Evolutionary conservation across 78 protist species (phyloP), one percentile per base, ranked within the genome.

Genomic region (Dictyostelium firmibasis): DNA sequence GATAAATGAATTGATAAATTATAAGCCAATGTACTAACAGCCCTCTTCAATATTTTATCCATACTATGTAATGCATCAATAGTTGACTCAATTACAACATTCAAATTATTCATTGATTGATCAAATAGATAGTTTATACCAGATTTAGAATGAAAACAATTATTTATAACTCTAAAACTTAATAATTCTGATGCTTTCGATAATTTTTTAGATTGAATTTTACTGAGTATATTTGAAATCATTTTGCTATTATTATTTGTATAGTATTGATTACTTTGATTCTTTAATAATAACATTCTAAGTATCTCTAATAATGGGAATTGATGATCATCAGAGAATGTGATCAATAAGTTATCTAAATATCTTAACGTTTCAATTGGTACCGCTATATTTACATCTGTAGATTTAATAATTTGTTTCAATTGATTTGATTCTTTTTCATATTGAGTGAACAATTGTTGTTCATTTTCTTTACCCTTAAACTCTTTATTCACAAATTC

Each of bases 241-340:
- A n/a, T 35, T 31, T 10, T 62, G 67, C 43, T n/a, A n/a, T n/a
- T n/a, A n/a, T n/a, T n/a, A n/a, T n/a, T n/a, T 9, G 87, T 78
- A 53, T 70, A 89, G n/a, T 78, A 89, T 29, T 44, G 41, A 43
- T 33, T 78, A 16, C 75, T 4, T 25, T 50, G 29, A 5, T 60
- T 18, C 18, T 89, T 89, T 25, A 89, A 33, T 60, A 89, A 23
- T 33, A 89, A 16, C 31, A 89, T 27, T 70, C 94, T 60, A 3
- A 81, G 3, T 5, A 89, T 41, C 31, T 89, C 94, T 4, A 89
- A 62, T 2, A 89, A 75, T 36, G 87, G 86, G 74, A 81, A 89
- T 41, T 43, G 25, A 23, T 67, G 31, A 20, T 86, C 7, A 20
- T 89, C 94, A 6, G 81, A 79, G 10, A 89, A 47, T 43, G 27